Evolutionary conservation across 352 stramenopile species (phyloP).

Genomic region (Thraustochytrium striatum): DNA sequence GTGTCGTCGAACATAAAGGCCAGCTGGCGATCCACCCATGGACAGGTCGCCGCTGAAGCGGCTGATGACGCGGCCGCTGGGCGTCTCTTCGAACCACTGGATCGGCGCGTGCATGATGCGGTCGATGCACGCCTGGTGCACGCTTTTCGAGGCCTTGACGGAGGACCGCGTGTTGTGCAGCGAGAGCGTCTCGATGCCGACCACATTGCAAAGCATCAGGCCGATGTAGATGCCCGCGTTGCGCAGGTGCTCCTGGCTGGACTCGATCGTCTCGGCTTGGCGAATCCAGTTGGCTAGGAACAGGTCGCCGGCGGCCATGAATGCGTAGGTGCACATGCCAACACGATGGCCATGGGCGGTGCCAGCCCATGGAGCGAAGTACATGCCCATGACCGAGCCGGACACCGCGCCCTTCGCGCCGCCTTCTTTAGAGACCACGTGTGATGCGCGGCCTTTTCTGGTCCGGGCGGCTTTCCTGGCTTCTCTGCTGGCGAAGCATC

Average conservation of each 20-base stretch:
- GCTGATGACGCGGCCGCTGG: constrained; percentile 40
- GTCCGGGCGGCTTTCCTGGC: no score
- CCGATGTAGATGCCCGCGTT: constrained; percentile 64
- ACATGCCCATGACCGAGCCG: background rate
- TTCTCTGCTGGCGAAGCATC: no score
- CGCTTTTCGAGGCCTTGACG: constrained; percentile 61
- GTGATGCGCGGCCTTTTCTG: constrained; percentile 9
- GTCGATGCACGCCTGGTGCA: constrained; percentile 77
- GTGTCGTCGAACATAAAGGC: constrained; percentile 54
- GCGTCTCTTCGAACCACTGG: constrained; percentile 42
- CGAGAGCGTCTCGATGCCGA: constrained; percentile 61
- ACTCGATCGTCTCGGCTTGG: background rate
- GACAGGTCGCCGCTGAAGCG: constrained; percentile 45
- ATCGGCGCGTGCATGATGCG: constrained; percentile 45
- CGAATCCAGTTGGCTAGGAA: constrained; percentile 35
- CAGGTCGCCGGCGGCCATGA: constrained; percentile 23
- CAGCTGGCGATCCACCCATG: constrained; percentile 44
- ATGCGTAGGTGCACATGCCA: constrained; percentile 21
- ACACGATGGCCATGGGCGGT: constrained; percentile 19
- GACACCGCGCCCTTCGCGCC: constrained; percentile 26
- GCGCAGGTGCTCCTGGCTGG: constrained; percentile 47
- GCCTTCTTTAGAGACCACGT: constrained; percentile 14
- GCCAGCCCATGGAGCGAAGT: background rate
- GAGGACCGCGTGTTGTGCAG: constrained; percentile 56
- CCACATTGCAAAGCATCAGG: constrained; percentile 59